Base-by-base conservation (phyloP, 2,329 filamentous ascomycete species). In the Ophiostoma sp. region DNA sequence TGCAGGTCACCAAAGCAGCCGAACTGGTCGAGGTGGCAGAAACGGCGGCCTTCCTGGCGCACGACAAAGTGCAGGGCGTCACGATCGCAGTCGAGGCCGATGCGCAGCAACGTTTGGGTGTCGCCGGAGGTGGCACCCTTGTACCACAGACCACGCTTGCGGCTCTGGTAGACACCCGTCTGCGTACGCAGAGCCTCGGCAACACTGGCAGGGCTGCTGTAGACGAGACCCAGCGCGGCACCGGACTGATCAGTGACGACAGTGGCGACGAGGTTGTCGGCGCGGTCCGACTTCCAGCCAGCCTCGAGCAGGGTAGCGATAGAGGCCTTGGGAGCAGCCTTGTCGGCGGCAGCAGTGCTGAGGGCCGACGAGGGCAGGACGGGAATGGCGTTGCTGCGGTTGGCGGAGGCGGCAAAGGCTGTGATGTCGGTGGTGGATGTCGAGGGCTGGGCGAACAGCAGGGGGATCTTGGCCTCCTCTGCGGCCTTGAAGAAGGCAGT, bases 101-200 rank as follows among this genome's bases (percentile, higher is more conserved):
- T 85, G 69, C 88, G 88, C 36, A 98, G 83, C 66, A 99, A 83
- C 77, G 97, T 89, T 78, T 99, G 95, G 12, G 91, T 92, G 77
- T 98, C 93, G 14, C 95, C 95, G 67, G 94, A 98, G 8, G 90
- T 95, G 66, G 93, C 91, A 5, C 95, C 95, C 81, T 99, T 99
- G 79, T 96, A 90, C 95, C 95, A 99, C 41, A 99, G 80, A 0
- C 95, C 95, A 62, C 95, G 87, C 82, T 97, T 98, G 66, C 95
- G 86, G 81, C 94, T 98, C 79, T 97, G 93, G 77, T 99, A 99
- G 49, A 98, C 94, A 44, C 95, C 93, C 0, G 82, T 82, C 74
- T 84, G 81, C 5, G 92, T 96, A 74, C 86, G 87, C 70, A 99
- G 77, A 49, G 94, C 94, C 80, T 96, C 94, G 8, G 87, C 83